phyloP scores from a whole-genome alignment of 352 stramenopile species.

The Aphanomyces cochlioides region DNA sequence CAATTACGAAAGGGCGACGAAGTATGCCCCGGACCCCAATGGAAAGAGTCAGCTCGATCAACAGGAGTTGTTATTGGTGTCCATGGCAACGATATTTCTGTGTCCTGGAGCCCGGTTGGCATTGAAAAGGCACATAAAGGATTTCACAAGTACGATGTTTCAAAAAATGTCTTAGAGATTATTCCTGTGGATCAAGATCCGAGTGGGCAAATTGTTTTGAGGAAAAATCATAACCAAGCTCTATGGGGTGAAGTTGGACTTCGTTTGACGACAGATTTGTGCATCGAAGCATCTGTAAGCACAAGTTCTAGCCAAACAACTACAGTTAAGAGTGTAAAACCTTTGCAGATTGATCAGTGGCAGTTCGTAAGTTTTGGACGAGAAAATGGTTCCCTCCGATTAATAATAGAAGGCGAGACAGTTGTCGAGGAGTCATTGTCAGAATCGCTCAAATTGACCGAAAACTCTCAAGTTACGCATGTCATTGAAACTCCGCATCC shows the following conservation, averaged over 20 bases:
- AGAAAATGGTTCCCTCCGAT: slow-evolving; percentile 34
- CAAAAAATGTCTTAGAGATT: slow-evolving; percentile 47
- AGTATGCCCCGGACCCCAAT: slow-evolving; percentile 57
- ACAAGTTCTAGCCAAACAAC: neutral
- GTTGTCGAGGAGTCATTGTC: neutral
- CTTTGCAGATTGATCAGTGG: slow-evolving; percentile 42
- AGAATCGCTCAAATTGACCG: slow-evolving; percentile 56
- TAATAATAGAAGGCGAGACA: neutral
- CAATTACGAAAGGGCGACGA: slow-evolving; percentile 42
- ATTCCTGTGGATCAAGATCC: slow-evolving; percentile 50
- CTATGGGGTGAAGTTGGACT: slow-evolving; percentile 3
- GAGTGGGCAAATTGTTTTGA: slow-evolving; percentile 63
- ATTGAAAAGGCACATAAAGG: slow-evolving; percentile 30
- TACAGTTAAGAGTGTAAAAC: neutral
- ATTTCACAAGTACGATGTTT: slow-evolving; percentile 52
- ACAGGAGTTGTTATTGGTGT: slow-evolving; percentile 47
- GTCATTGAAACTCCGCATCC: slow-evolving; percentile 67
- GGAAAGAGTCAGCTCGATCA: slow-evolving; percentile 33
- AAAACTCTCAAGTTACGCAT: slow-evolving; percentile 40
- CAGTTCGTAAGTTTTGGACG: slow-evolving; percentile 63
- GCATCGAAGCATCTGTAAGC: neutral
- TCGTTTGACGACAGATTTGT: slow-evolving; percentile 11
- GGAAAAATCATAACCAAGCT: neutral
- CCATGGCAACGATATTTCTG: slow-evolving; percentile 42
- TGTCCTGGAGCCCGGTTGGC: slow-evolving; percentile 46